Evolutionary conservation across 306 rosid species (phyloP), one percentile per base, ranked within the genome.

Genomic region (Castanopsis chinensis): DNA sequence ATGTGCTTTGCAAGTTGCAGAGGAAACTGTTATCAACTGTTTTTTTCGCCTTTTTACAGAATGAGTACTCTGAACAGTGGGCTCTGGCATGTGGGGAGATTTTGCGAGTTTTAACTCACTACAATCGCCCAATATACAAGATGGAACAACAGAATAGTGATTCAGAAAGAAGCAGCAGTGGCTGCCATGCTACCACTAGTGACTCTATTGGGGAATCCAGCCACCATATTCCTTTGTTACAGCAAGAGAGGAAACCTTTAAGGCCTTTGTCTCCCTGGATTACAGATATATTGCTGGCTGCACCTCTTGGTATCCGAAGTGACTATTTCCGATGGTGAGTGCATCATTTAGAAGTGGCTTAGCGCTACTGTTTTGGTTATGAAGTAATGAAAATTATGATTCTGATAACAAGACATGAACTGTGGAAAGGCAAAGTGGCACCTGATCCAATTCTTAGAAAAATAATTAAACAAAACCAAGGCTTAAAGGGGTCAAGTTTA

Each of bases 311-410:
- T 72, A 90, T 95, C 73, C 86, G 93, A 89, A 92, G 99, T 77
- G 99, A 95, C 86, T 95, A 95, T 71, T 95, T 95, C 83, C 93
- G 99, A 23, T 95, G 99, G 99, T 95, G 85, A 89, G 98, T 85
- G 69, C 49, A 14, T 69, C 30, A 9, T 73, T 69, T 80, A 35
- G 19, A n/a, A 18, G 72, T 19, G 27, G 72, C 49, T 18, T 33
- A 19, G 5, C 35, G 7, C 27, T 67, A 14, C 52, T 49, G 35
- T 15, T 64, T 18, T 30, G n/a, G 70, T 64, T 64, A 7, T 37
- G 43, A 64, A 30, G 70, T 64, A 10, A 15, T 30, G n/a, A 17
- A 28, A 30, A 23, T 11, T 64, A 64, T 64, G 13, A 6, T 64
- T 45, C 45, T 64, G 45, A 30, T 15, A 30, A 32, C 32, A 64